Percentiles rank a stretch among this genome's conserved stretches.
Conservation (phyloP, 441 rosid genomes). For the Gossypium gossypioides region DNA sequence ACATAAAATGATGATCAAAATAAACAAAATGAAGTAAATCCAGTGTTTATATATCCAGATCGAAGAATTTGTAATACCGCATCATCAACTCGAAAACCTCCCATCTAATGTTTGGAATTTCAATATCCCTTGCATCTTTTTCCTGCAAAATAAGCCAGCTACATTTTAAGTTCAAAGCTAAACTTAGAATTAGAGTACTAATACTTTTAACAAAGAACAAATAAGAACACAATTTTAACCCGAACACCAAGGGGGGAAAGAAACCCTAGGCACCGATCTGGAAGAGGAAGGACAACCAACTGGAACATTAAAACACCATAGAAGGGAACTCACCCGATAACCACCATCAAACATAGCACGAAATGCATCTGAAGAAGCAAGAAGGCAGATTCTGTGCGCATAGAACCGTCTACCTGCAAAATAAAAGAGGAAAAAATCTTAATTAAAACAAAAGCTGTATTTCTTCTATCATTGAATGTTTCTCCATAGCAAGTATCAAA, state of each 20-base stretch:
- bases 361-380: constrained; percentile 97
- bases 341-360: constrained; percentile 99
- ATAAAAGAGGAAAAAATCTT: neutral
- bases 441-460: neutral
- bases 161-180: neutral
- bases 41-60: neutral
- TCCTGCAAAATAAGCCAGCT: constrained; percentile 41
- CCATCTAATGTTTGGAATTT: constrained; percentile 97
- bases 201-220: neutral
- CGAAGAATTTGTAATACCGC: constrained; percentile 45
- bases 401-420: constrained; percentile 75
- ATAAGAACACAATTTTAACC: neutral
- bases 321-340: constrained; percentile 65
- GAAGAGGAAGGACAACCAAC: constrained; percentile 1
- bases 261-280: neutral
- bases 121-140: constrained; percentile 92
- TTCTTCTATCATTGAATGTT: neutral
- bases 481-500: neutral
- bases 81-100: constrained; percentile 98
- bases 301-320: neutral
- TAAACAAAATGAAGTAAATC: neutral
- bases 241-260: neutral
- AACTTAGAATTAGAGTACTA: neutral
- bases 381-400: constrained; percentile 95
- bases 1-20: neutral